A percentile compares a stretch with the other conserved stretches of the same genome.
Evolutionary conservation across 1,139 yeast species (phyloP).

Genomic region (Saccharomyces hybrid): DNA sequence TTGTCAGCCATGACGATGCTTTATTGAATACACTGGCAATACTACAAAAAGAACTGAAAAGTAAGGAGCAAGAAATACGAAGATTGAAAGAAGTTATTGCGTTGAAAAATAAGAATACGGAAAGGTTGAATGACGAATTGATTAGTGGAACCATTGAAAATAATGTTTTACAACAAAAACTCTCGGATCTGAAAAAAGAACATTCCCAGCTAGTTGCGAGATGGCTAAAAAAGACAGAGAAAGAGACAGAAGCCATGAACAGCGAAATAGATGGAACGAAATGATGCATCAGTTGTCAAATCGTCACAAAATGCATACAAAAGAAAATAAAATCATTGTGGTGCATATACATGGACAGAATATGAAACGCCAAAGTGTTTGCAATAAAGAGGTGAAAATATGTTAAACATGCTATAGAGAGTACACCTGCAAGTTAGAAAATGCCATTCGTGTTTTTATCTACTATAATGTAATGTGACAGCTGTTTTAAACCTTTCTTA

Average conservation of each 20-base stretch:
- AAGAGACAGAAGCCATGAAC: slow-evolving; percentile 55
- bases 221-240: slow-evolving; percentile 52
- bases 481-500: not conserved
- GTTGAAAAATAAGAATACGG: slow-evolving; percentile 52
- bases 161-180: slow-evolving; percentile 47
- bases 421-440: not conserved
- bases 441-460: not conserved
- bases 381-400: too few relatives aligned
- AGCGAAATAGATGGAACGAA: slow-evolving; percentile 24
- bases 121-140: slow-evolving; percentile 62
- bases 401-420: not conserved
- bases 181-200: slow-evolving; percentile 39
- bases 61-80: slow-evolving; percentile 15
- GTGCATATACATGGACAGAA: not conserved
- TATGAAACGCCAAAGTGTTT: not conserved
- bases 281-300: not conserved
- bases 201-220: slow-evolving; percentile 48
- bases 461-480: not conserved
- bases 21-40: slow-evolving; percentile 8
- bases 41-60: slow-evolving; percentile 9
- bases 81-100: slow-evolving; percentile 36
- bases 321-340: not conserved
- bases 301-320: not conserved
- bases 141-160: slow-evolving; percentile 64
- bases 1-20: slow-evolving; percentile 2